Conservation (phyloP, 108 stramenopile species). For the Pelagomonas calceolata region DNA sequence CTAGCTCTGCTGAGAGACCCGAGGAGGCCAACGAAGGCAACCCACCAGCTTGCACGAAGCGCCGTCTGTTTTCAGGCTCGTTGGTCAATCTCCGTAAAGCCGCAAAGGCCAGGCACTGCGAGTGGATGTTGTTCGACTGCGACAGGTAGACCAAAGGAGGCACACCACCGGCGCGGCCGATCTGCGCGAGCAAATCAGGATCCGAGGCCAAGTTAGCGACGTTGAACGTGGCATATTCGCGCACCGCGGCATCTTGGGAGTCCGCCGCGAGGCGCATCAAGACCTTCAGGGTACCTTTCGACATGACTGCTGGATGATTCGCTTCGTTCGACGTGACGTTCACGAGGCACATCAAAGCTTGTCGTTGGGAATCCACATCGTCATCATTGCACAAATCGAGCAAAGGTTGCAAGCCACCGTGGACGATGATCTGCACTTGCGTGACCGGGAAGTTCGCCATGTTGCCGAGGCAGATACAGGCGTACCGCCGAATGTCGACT, state of each 20-base stretch:
- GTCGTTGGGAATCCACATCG: constrained; percentile 30
- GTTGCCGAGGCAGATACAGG: constrained; percentile 57
- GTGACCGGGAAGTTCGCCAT: constrained; percentile 50
- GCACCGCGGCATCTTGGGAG: constrained; percentile 17
- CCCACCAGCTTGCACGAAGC: constrained; percentile 34
- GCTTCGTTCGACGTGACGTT: constrained; percentile 59
- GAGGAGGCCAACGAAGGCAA: constrained; percentile 36
- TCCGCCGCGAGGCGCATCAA: constrained; percentile 27
- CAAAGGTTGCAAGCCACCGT: constrained; percentile 50
- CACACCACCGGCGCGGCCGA: constrained; percentile 49
- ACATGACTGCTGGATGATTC: constrained; percentile 42
- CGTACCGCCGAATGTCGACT: constrained; percentile 40
- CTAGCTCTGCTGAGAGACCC: constrained; percentile 33
- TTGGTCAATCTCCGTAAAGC: constrained; percentile 53
- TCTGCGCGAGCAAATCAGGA: constrained; percentile 38
- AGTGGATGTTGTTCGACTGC: constrained; percentile 38
- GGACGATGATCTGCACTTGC: constrained; percentile 60
- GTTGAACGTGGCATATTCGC: constrained; percentile 45
- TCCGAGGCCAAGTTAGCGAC: constrained; percentile 59
- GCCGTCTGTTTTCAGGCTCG: constrained; percentile 40
- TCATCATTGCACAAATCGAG: constrained; percentile 18
- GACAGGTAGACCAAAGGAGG: constrained; percentile 39
- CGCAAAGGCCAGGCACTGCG: constrained; percentile 50
- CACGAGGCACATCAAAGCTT: constrained; percentile 51
- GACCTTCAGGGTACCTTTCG: constrained; percentile 36